Conservation (phyloP, 2,329 filamentous ascomycete genomes). For the Lachnellula occidentalis region DNA sequence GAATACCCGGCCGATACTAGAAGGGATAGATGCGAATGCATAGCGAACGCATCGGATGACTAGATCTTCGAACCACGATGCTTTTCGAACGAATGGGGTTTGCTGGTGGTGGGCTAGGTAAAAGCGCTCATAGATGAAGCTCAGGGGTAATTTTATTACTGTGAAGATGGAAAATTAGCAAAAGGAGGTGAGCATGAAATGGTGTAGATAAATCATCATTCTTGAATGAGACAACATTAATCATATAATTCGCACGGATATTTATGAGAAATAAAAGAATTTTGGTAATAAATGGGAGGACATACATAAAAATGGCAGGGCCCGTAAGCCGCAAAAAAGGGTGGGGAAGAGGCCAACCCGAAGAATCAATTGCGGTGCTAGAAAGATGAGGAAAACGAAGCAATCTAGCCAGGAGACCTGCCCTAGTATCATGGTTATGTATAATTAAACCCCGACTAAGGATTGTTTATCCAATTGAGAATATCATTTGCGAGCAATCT, state of each 20-base stretch:
- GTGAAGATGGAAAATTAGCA: slow-evolving; percentile 12
- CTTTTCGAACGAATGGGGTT: slow-evolving; percentile 60
- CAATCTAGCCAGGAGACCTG: slow-evolving; percentile 74
- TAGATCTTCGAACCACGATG: slow-evolving; percentile 71
- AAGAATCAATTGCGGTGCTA: slow-evolving; percentile 65
- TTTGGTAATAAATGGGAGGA: slow-evolving; percentile 1
- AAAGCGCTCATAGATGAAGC: slow-evolving; percentile 54
- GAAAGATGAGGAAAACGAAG: slow-evolving; percentile 63
- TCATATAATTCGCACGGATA: background rate
- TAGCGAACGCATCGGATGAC: slow-evolving; percentile 74
- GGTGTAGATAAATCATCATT: background rate
- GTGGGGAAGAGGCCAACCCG: slow-evolving; percentile 60
- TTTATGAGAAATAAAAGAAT: background rate
- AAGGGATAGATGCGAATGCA: slow-evolving; percentile 67
- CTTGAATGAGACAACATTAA: background rate
- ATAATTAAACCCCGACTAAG: background rate
- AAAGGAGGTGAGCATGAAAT: background rate
- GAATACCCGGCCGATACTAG: slow-evolving; percentile 66
- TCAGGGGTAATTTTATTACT: slow-evolving; percentile 55
- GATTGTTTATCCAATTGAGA: background rate
- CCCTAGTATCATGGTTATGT: slow-evolving; percentile 58
- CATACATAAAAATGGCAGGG: slow-evolving; percentile 66
- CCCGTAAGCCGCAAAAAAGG: slow-evolving; percentile 50
- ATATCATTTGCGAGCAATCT: background rate
- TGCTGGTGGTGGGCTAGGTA: slow-evolving; percentile 40